These are phyloP conservation scores for Diplotaxis tenuifolia DNA, from an alignment of 345 rosid genomes.

Conservation along the genomic window DNA sequence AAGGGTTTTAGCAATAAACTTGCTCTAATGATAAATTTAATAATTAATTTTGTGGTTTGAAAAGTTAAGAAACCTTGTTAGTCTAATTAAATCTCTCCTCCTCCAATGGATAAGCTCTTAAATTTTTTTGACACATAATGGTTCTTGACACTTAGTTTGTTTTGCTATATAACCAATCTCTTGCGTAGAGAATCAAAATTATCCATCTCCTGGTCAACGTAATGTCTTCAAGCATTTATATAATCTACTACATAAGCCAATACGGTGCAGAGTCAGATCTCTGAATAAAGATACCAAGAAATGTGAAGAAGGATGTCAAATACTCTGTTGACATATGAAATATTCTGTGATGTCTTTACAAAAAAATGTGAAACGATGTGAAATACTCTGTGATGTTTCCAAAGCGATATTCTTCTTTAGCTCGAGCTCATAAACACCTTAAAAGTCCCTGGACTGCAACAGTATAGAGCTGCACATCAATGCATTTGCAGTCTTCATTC, in stretches of 20 bases:
- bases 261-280: neutral
- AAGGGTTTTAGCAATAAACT: no score
- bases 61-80: no score
- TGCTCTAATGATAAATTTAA: no score
- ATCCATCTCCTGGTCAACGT: neutral
- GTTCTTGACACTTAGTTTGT: neutral
- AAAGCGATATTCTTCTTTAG: constrained; percentile 20
- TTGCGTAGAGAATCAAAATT: neutral
- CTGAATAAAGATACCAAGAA: neutral
- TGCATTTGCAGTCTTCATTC: constrained; percentile 40
- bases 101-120: no score
- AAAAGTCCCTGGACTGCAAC: neutral
- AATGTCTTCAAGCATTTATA: neutral
- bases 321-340: no score
- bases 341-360: no score
- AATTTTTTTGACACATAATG: neutral
- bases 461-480: neutral
- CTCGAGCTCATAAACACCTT: constrained; percentile 1
- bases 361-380: no score
- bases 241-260: neutral
- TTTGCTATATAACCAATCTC: neutral
- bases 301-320: no score
- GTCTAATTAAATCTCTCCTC: no score
- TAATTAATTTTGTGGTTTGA: no score
- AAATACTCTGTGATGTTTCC: neutral